Evolutionary conservation across 1,284 basidiomycete species (phyloP), one percentile per base, ranked within the genome.

Genomic region (Apiotrichum domesticum): DNA sequence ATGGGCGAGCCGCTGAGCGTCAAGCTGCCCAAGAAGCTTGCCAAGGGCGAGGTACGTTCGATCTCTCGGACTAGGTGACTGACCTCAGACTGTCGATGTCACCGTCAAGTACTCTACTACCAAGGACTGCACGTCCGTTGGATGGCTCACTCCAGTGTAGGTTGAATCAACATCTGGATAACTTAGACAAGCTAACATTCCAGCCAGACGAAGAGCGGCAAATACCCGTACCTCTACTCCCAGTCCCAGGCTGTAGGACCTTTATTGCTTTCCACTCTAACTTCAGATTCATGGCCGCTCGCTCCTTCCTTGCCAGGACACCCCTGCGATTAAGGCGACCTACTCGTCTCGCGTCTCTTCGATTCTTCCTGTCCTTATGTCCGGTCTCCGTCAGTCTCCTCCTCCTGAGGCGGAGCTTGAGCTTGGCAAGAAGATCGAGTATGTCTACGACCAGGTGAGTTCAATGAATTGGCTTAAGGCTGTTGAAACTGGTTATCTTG

Each of bases 171-270:
- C 21, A 21, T 21, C 21, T 21, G 21, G 6, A 7, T 2, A 10
- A 1, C 46, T 52, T 10, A 57, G 46, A 1, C 32, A n/a, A 58
- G 1, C 46, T 52, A 8, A 57, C 51, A 1, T 39, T 33, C n/a
- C 58, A 88, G 87, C 61, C 93, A 97, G 77, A 98, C 94, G 0
- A 88, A 91, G 60, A 88, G 88, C 29, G 90, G 91, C 69, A 79
- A 80, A 55, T 86, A 88, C 75, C 88, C 91, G 0, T 97, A 89
- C 78, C 79, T 97, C 40, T 97, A 96, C 80, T 93, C 89, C 57
- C 93, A 98, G 76, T 91, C 88, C 70, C 93, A 97, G 73, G 91
- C 94, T 13, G 71, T 72, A 13, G 5, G 47, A 29, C 6, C 2
- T 29, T 37, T 46, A 67, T 61, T 35, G 4, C 37, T 21, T 63